Conservation (phyloP, 1,284 basidiomycete genomes). For the Trametes pubescens region DNA sequence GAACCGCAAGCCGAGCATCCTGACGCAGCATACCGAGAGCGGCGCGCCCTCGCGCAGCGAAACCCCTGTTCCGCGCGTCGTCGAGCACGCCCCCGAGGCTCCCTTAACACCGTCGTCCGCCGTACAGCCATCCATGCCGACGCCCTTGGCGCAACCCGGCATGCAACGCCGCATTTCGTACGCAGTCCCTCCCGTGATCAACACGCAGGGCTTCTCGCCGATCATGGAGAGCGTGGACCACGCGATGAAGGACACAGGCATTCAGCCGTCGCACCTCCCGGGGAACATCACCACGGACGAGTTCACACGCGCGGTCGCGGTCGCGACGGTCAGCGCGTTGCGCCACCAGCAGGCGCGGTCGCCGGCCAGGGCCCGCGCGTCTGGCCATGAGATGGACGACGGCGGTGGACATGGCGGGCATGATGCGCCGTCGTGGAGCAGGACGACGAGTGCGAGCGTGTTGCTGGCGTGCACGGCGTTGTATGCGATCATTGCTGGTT, state of each 20-base stretch:
- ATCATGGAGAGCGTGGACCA: constrained; percentile 82
- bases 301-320: constrained; percentile 89
- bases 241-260: constrained; percentile 69
- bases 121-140: constrained; percentile 18
- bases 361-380: constrained; percentile 50
- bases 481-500: constrained; percentile 96
- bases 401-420: constrained; percentile 78
- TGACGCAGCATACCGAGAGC: constrained; percentile 44
- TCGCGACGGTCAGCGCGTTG: constrained; percentile 87
- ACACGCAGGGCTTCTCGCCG: constrained; percentile 59
- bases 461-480: constrained; percentile 89
- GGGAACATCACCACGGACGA: constrained; percentile 83
- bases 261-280: constrained; percentile 67
- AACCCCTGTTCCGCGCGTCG: constrained; percentile 48
- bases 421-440: constrained; percentile 96
- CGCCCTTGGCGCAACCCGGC: constrained; percentile 32
- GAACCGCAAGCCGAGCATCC: constrained; percentile 56
- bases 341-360: constrained; percentile 74
- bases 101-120: constrained; percentile 19
- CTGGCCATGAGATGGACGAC: constrained; percentile 50
- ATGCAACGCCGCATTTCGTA: constrained; percentile 59
- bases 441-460: constrained; percentile 86
- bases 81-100: constrained; percentile 31
- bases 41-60: constrained; percentile 49
- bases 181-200: constrained; percentile 51